Base-by-base conservation (phyloP, 306 rosid genomes). In the Morella rubra region DNA sequence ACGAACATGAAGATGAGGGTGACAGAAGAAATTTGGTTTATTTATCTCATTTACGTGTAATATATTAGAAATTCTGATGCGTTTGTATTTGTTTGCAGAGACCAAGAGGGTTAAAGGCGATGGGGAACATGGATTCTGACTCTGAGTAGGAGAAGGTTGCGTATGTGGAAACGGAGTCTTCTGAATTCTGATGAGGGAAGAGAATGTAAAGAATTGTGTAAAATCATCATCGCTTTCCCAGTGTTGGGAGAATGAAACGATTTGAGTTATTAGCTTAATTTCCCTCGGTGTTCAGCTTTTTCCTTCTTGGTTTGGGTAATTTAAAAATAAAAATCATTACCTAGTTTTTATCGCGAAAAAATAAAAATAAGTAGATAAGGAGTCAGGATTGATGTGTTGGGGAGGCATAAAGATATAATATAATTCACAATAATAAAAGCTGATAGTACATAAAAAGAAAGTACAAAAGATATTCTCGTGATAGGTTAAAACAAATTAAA, bases 51-150 rank as follows among this genome's bases (percentile, higher is more conserved):
- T 24, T 27, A 32, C 37, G 37, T 32, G 37, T 32, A 32, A 32
- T 32, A 32, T 32, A 32, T 32, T 32, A 32, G 3, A 32, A 32
- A 32, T 32, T 32, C 3, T 32, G 37, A 32, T 16, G 6, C 14
- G 6, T 68, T 14, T 71, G 66, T 22, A 22, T 7, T 59, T 79
- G 56, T 52, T 2, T 81, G 91, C 90, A 94, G 97, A 94, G 93
- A 80, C 91, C 98, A 72, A 87, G 95, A 82, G 97, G 98, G 27
- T 81, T 94, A 72, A 92, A 90, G 86, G 98, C 98, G 51, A 94
- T 94, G 98, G 93, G 96, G 62, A 91, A 82, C 77, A 79, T 90
- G 89, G 97, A 92, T 3, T 89, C 96, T 0, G 97, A 91, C 50
- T 91, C 98, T 6, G 97, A 93, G 69, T 90, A 75, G 45, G 12